Evolutionary conservation across 495 filamentous ascomycete species (phyloP).

Genomic region (Chlorociboria aeruginascens): DNA sequence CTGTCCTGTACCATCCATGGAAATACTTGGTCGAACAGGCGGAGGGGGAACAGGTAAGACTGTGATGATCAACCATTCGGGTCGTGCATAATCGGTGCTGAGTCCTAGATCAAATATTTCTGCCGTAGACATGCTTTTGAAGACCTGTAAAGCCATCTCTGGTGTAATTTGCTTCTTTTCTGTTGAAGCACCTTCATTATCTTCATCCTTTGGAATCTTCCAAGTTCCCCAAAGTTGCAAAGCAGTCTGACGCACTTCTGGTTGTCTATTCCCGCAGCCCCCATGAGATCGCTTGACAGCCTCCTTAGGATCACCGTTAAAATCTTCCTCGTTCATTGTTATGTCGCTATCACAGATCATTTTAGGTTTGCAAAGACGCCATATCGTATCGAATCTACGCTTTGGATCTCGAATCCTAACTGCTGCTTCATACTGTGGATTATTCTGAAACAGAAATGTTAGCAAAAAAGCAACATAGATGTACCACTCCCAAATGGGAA

Average conservation of each 20-base stretch:
- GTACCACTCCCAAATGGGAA: constrained; percentile 31
- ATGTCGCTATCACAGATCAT: constrained; percentile 66
- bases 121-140: constrained; percentile 65
- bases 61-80: constrained; percentile 97
- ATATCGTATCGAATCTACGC: constrained; percentile 79
- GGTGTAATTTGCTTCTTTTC: constrained; percentile 84
- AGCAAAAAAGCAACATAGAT: constrained; percentile 45
- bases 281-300: constrained; percentile 47
- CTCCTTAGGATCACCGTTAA: constrained; percentile 35
- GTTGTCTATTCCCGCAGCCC: constrained; percentile 87
- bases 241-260: constrained; percentile 72
- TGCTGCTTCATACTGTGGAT: constrained; percentile 70
- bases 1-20: constrained; percentile 75
- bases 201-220: constrained; percentile 63
- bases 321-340: constrained; percentile 49
- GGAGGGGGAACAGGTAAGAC: constrained; percentile 92
- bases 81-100: constrained; percentile 84
- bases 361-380: constrained; percentile 79
- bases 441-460: constrained; percentile 54
- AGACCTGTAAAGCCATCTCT: constrained; percentile 68
- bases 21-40: constrained; percentile 89
- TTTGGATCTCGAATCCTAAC: constrained; percentile 81
- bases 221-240: constrained; percentile 71
- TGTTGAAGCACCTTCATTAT: constrained; percentile 50
- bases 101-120: constrained; percentile 81